Evolutionary conservation across 768 basidiomycete genomes (phyloP), one percentile per base, ranked within the genome.

Genomic region (Zangia roseola): DNA sequence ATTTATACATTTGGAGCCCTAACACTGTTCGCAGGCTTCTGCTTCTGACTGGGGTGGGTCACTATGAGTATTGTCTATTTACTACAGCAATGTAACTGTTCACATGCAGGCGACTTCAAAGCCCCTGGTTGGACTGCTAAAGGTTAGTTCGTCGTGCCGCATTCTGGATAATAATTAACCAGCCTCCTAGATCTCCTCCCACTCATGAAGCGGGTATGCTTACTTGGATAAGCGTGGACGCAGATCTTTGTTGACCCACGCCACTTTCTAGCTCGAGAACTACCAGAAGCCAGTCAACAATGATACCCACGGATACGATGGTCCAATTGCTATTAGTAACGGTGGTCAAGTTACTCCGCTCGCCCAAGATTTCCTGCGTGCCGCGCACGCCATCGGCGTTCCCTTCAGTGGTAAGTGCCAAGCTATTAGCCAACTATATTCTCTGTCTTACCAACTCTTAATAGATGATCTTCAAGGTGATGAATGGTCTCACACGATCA

Each of bases 201-300:
- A 4, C 71, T 86, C 53, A 88, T 87, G 85, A 86, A 86, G 69
- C 72, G 84, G 43, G 81, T 79, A 30, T 35, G 43, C 33, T 12
- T 39, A 14, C 20, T 40, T 19, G n/a, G 26, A 21, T 35, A 17
- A 33, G 20, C 14, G 30, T 19, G 31, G n/a, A 26, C 1, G 24
- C 20, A n/a, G 34, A 17, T 10, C 17, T 47, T 37, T 21, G 31
- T 16, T 31, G 19, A 53, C 17, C 16, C 19, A 14, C 30, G 1
- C 19, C 23, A 21, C n/a, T 3, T 14, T 45, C 38, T 55, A 83
- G 78, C 71, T 86, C 47, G 84, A 87, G 75, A 84, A 86, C 71
- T 86, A 88, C 63, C 85, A 86, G 74, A 85, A 85, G 69, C 83
- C 85, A 2, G 67, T 63, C 21, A 84, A 84, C 70, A 85, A 81